Evolutionary conservation across 495 filamentous ascomycete genomes (phyloP), one percentile per base, ranked within the genome.

Genomic region (Parathielavia hyrcaniae): DNA sequence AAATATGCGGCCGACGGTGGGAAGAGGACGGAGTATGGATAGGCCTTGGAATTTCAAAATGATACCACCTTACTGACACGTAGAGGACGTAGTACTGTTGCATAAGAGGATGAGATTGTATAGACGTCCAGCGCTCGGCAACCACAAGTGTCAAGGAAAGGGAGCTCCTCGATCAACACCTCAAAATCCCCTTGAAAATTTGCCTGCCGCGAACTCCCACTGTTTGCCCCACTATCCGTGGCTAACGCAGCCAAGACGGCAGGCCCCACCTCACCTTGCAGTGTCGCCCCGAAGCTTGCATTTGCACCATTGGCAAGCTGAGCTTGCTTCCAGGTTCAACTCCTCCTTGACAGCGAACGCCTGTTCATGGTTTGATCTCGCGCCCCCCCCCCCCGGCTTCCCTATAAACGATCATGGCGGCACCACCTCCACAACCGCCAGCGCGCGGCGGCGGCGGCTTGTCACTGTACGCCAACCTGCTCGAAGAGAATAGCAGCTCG

Each of bases 381-480:
- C 34, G 20, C 14, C 26, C n/a, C n/a, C n/a, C n/a, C n/a, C n/a
- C n/a, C n/a, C 10, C 6, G 10, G 22, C 0, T 8, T 38, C 26
- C 16, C 35, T 6, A 35, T n/a, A 0, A 14, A 44, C 14, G 20
- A 12, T 13, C 12, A 67, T 65, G 62, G 55, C 53, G 35, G 38
- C 60, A 22, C 60, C 58, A 17, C 62, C 60, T 35, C 60, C 64
- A 8, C 59, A 36, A 16, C 60, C 62, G 39, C 63, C 66, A 5
- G 47, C 50, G 30, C 61, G 68, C 35, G 62, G 67, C 46, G 76
- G 68, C 35, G 62, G 67, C 46, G 76, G 77, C 52, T 69, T 83
- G 60, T 82, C 79, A 16, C 69, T 83, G 19, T 83, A 83, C 61
- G 80, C 80, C 17, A 82, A 81, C 66, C 72, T 83, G 19, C 76